phyloP scores from a whole-genome alignment of 495 filamentous ascomycete genomes.

The Penicillium soppii region DNA sequence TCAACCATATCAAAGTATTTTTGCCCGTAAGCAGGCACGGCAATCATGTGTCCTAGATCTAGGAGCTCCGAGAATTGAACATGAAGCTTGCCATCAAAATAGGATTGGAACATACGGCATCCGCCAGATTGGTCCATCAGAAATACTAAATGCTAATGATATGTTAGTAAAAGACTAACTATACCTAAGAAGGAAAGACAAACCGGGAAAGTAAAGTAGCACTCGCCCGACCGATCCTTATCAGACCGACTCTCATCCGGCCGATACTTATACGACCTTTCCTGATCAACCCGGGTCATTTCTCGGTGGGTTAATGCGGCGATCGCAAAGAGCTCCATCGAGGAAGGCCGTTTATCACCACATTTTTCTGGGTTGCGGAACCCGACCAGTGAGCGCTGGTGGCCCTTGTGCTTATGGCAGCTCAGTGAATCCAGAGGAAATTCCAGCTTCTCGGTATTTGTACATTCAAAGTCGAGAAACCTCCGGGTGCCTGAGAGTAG shows the following conservation, averaged over 20 bases:
- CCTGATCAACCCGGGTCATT: background rate
- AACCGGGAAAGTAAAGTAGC: constrained; percentile 6
- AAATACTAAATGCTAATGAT: constrained; percentile 2
- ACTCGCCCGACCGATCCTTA: background rate
- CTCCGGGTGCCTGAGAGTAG: background rate
- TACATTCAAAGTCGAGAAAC: background rate
- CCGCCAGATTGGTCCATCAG: background rate
- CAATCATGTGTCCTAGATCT: constrained; percentile 5
- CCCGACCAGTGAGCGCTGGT: background rate
- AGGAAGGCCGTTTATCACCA: constrained; percentile 2
- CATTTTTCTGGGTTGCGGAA: background rate
- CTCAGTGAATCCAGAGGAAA: background rate
- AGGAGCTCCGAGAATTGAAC: constrained; percentile 2
- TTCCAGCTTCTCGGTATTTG: background rate
- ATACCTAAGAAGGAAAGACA: constrained; percentile 1
- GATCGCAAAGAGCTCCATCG: constrained; percentile 1
- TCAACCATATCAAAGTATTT: constrained; percentile 2
- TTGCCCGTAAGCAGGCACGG: background rate
- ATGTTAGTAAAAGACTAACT: background rate
- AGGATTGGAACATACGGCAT: constrained; percentile 1
- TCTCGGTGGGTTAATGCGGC: background rate
- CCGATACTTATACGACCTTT: constrained; percentile 1
- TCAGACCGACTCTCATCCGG: background rate
- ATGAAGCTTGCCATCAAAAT: constrained; percentile 6
- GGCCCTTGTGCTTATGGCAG: background rate